A percentile compares a stretch with the other conserved stretches of the same genome.
Evolutionary conservation across 2,329 filamentous ascomycete species (phyloP).

Genomic region (Nigrograna mackinnonii): DNA sequence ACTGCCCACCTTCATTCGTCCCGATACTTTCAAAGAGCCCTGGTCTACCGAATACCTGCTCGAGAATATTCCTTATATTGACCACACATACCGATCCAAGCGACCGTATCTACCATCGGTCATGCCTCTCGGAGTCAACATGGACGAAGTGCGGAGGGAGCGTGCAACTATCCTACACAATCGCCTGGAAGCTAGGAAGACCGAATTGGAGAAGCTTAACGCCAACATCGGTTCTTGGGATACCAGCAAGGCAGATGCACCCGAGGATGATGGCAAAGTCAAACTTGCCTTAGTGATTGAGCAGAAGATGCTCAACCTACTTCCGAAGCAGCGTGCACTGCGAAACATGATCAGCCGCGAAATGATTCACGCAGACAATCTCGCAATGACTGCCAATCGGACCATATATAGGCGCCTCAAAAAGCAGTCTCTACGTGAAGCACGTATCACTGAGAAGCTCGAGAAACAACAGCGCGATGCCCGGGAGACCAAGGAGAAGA

Average conservation of each 20-base stretch:
- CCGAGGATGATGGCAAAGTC: slow-evolving; percentile 72
- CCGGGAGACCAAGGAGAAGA: slow-evolving; percentile 94
- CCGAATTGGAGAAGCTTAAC: slow-evolving; percentile 80
- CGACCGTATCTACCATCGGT: slow-evolving; percentile 83
- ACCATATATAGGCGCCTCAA: slow-evolving; percentile 90
- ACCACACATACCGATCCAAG: slow-evolving; percentile 76
- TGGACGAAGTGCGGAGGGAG: slow-evolving; percentile 78
- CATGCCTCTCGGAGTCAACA: slow-evolving; percentile 85
- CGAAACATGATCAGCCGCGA: slow-evolving; percentile 86
- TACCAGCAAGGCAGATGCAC: slow-evolving; percentile 67
- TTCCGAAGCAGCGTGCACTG: slow-evolving; percentile 84
- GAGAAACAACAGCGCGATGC: slow-evolving; percentile 99
- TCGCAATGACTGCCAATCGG: slow-evolving; percentile 96
- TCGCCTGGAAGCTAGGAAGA: slow-evolving; percentile 81
- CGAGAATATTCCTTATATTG: slow-evolving; percentile 73
- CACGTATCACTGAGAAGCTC: slow-evolving; percentile 95
- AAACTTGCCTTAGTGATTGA: slow-evolving; percentile 93
- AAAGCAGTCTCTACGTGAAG: slow-evolving; percentile 94
- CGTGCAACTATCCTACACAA: slow-evolving; percentile 89
- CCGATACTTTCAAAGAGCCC: slow-evolving; percentile 57
- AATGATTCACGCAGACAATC: slow-evolving; percentile 94
- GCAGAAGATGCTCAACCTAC: slow-evolving; percentile 87
- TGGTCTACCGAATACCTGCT: slow-evolving; percentile 47
- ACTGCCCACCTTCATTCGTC: slow-evolving; percentile 36
- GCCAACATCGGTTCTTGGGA: slow-evolving; percentile 90